Base-by-base conservation (phyloP, 164 flowering plant genomes). In the Vitis vinifera region DNA sequence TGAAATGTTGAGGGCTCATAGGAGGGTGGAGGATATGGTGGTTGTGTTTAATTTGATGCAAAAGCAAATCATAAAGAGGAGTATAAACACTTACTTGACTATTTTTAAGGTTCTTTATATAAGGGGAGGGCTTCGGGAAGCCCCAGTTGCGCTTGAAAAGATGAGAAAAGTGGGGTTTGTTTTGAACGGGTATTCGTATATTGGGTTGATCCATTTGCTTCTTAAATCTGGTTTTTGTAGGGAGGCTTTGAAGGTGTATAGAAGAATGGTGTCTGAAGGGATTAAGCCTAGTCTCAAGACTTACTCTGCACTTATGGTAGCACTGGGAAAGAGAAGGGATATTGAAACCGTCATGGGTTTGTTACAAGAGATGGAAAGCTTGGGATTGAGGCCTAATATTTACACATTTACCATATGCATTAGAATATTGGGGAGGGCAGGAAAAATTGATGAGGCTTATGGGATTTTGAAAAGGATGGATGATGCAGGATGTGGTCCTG, bases 301-400 rank as follows among this genome's bases (percentile, higher is more conserved):
- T n/a, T 91, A 86, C 71, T 95, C 98, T 10, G 92, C 97, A 0
- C 94, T 95, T 64, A 91, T 95, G 99, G 94, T 89, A 51, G 96
- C 97, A 31, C 70, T 62, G 44, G 98, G 98, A 59, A 95, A 88
- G 87, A 80, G 88, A 73, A 88, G 88, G 81, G 90, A 91, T 75
- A 74, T 75, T 57, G 83, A 84, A 65, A 81, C 88, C 3, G 94
- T 93, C n/a, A 81, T 93, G 88, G 63, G 68, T 29, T 84, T 93
- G 74, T 67, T 95, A 48, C 70, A 77, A 69, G 97, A 95, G 79
- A 91, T 95, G 98, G 92, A 88, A 66, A 76, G 68, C 62, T 72
- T 93, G 80, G 98, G 98, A 31, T 76, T 95, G 78, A 85, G 79
- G 73, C 99, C 96, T 11, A 95, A 95, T 85, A 73, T 91, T 2